A percentile compares a stretch with the other conserved stretches of the same genome.
Conservation (phyloP, 169 alveolate genomes). For the Plasmodium relictum region DNA sequence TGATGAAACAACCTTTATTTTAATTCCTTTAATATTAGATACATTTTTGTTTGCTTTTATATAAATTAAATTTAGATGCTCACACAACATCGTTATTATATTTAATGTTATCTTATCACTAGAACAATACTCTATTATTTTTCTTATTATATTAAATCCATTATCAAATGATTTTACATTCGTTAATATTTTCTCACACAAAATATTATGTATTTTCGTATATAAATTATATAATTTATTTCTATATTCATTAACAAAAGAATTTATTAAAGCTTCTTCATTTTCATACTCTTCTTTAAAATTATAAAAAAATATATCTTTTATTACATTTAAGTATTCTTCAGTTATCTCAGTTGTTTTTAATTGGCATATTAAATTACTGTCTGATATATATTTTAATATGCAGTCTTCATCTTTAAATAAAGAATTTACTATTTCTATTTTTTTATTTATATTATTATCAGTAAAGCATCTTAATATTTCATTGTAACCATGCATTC, state of each 20-base stretch:
- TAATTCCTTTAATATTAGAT: slow-evolving; percentile 60
- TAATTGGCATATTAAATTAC: slow-evolving; percentile 60
- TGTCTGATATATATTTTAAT: slow-evolving; percentile 44
- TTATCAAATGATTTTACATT: slow-evolving; percentile 54
- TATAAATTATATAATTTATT: slow-evolving; percentile 39
- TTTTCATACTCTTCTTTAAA: slow-evolving; percentile 9
- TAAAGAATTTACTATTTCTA: slow-evolving; percentile 9
- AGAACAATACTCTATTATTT: slow-evolving; percentile 60
- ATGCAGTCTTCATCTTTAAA: slow-evolving; percentile 60
- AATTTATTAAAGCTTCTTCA: slow-evolving; percentile 57
- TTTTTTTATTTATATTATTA: slow-evolving; percentile 23
- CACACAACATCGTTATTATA: slow-evolving; percentile 38
- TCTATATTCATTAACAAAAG: slow-evolving; percentile 55
- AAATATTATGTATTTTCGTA: slow-evolving; percentile 30
- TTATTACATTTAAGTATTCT: slow-evolving; percentile 24
- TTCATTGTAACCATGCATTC: slow-evolving; percentile 67
- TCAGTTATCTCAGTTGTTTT: slow-evolving; percentile 69
- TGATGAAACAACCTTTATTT: slow-evolving; percentile 54
- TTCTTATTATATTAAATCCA: slow-evolving; percentile 66
- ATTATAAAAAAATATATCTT: slow-evolving; percentile 33
- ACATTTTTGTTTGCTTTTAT: slow-evolving; percentile 46
- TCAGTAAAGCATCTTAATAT: slow-evolving; percentile 18
- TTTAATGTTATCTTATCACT: slow-evolving; percentile 45
- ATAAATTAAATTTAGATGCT: slow-evolving; percentile 31
- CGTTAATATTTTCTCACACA: slow-evolving; percentile 56